Conservation (phyloP, 495 filamentous ascomycete species). For the Ramalina intermedia region DNA sequence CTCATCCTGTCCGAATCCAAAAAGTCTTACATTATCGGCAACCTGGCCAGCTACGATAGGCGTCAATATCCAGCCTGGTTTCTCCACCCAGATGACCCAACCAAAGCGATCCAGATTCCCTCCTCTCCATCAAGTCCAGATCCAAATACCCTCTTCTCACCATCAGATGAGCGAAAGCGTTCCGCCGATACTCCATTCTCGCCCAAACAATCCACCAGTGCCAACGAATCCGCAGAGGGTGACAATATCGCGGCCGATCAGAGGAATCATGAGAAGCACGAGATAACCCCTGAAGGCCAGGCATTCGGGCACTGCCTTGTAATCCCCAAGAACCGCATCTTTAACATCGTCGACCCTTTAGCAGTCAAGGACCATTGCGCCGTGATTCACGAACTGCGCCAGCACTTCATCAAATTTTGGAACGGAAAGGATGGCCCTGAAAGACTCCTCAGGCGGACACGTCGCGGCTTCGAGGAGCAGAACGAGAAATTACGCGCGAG, state of each 20-base stretch:
- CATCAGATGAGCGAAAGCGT: too few species aligned
- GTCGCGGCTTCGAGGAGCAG: conserved; percentile 7
- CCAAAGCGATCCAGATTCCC: background rate
- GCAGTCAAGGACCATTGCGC: conserved; percentile 4
- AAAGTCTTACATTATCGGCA: conserved; percentile 18
- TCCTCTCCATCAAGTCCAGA: background rate
- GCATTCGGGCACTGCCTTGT: conserved; percentile 20
- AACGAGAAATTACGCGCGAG: conserved; percentile 1
- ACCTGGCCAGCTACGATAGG: conserved; percentile 17
- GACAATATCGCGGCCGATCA: background rate
- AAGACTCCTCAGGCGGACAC: conserved; percentile 5
- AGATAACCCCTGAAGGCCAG: conserved; percentile 12
- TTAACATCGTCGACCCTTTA: conserved; percentile 20
- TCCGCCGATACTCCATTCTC: conserved; percentile 4
- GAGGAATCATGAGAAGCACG: background rate
- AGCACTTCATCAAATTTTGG: conserved; percentile 16
- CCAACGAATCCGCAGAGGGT: background rate
- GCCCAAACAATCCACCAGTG: too few species aligned
- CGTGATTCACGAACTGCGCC: conserved; percentile 17
- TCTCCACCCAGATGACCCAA: background rate
- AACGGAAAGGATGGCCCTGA: background rate
- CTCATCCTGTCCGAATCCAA: conserved; percentile 11
- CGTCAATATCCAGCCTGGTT: conserved; percentile 20
- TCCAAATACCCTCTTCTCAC: background rate
- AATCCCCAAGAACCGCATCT: conserved; percentile 19